These are phyloP conservation scores for Harringtonia lauricola DNA, from an alignment of 2,329 filamentous ascomycete species.

Conservation along the genomic window DNA sequence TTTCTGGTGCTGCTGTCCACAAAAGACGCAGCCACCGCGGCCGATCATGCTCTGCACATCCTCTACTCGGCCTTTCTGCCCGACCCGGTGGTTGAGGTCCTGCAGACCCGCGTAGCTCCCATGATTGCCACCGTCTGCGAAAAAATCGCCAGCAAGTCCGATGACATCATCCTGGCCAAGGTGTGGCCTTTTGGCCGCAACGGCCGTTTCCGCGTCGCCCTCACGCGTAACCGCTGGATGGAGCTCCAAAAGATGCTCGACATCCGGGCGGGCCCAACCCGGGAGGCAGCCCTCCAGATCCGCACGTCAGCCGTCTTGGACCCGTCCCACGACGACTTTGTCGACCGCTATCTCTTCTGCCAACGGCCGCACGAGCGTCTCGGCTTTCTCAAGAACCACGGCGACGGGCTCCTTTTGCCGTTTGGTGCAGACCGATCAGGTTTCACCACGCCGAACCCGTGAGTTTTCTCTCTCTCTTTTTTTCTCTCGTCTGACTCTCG, in stretches of 20 bases:
- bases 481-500: not conserved
- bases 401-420: constrained; percentile 14
- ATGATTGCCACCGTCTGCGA: constrained; percentile 20
- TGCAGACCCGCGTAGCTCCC: not conserved
- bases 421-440: constrained; percentile 8
- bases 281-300: not conserved
- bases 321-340: constrained; percentile 3
- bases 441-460: not conserved
- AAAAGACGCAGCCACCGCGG: not conserved
- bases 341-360: not conserved
- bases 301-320: not conserved
- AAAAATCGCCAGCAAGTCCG: constrained; percentile 18
- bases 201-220: not conserved
- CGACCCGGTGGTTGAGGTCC: not conserved
- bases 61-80: constrained; percentile 30
- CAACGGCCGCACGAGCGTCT: constrained; percentile 7
- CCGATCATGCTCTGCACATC: constrained; percentile 21
- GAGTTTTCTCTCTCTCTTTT: not conserved
- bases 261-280: not conserved
- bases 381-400: constrained; percentile 8
- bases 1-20: constrained; percentile 20
- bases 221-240: not conserved
- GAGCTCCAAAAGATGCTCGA: not conserved
- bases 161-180: not conserved
- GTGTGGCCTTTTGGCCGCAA: no score